A percentile compares a stretch with the other conserved stretches of the same genome.
phyloP scores from a whole-genome alignment of 2,329 filamentous ascomycete genomes.

The Pseudohalonectria lignicola region DNA sequence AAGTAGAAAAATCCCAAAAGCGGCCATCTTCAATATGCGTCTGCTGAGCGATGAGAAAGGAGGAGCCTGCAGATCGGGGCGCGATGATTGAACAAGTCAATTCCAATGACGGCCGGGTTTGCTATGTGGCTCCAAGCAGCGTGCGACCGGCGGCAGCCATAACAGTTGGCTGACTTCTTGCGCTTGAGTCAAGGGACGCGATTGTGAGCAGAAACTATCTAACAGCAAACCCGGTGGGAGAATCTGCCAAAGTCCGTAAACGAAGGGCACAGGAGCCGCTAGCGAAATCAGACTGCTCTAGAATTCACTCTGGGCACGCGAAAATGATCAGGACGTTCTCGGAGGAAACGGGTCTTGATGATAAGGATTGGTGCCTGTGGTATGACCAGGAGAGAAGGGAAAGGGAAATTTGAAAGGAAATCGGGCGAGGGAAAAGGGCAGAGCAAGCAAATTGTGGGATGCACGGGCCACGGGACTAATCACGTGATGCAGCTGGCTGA shows the following conservation, averaged over 20 bases:
- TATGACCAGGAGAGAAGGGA: slow-evolving; percentile 21
- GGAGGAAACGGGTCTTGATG: slow-evolving; percentile 67
- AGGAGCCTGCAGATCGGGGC: too few relatives aligned
- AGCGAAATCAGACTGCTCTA: slow-evolving; percentile 90
- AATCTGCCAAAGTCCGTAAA: slow-evolving; percentile 5
- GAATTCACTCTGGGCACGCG: slow-evolving; percentile 70
- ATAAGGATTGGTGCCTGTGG: slow-evolving; percentile 84
- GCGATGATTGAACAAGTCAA: too few relatives aligned
- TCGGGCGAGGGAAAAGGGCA: slow-evolving; percentile 10
- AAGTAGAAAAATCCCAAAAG: too few relatives aligned
- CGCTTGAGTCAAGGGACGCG: too few relatives aligned
- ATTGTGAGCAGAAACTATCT: slow-evolving; percentile 94
- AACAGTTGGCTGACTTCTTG: too few relatives aligned
- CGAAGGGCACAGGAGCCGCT: slow-evolving; percentile 67
- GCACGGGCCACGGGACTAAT: not conserved
- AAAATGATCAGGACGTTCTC: slow-evolving; percentile 83
- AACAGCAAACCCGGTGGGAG: slow-evolving; percentile 71
- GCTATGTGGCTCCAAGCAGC: too few relatives aligned
- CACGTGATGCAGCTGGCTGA: too few relatives aligned
- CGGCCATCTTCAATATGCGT: too few relatives aligned
- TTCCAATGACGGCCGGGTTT: too few relatives aligned
- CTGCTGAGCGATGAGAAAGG: too few relatives aligned
- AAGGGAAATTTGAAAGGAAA: slow-evolving; percentile 14
- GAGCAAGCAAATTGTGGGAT: not conserved
- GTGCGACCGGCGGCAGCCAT: too few relatives aligned